A percentile compares a stretch with the other conserved stretches of the same genome.
These are phyloP conservation scores for Cutaneotrichosporon cavernicola DNA, from an alignment of 1,284 basidiomycete genomes.

Conservation along the genomic window DNA sequence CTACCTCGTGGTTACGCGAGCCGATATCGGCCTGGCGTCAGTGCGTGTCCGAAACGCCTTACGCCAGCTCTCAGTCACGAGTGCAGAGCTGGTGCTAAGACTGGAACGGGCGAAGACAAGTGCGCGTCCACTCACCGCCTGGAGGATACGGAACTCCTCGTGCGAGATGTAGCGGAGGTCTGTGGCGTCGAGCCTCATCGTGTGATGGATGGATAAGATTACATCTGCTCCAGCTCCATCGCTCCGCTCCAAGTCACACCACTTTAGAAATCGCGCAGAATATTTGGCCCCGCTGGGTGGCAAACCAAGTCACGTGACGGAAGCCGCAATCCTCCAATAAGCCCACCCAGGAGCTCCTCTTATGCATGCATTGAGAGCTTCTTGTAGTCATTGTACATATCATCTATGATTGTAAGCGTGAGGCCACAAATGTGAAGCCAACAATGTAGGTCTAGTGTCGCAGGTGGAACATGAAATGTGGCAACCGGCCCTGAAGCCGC, in stretches of 20 bases:
- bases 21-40: constrained; percentile 85
- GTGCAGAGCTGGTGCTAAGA: background rate
- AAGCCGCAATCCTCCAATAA: background rate
- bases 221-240: background rate
- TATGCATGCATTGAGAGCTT: background rate
- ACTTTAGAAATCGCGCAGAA: constrained; percentile 5
- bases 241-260: background rate
- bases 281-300: constrained; percentile 8
- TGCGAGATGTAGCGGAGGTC: constrained; percentile 89
- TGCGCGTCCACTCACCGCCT: constrained; percentile 66
- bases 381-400: too few species aligned
- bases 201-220: constrained; percentile 13
- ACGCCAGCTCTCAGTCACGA: too few species aligned
- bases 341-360: background rate
- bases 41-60: background rate
- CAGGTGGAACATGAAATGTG: too few species aligned
- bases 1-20: constrained; percentile 95
- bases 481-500: too few species aligned
- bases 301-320: background rate
- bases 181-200: constrained; percentile 91
- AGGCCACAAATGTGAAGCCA: too few species aligned
- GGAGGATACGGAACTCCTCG: constrained; percentile 92
- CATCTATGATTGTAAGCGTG: too few species aligned
- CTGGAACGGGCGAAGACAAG: background rate
- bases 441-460: too few species aligned